Evolutionary conservation across 331 rosid species (phyloP).

Genomic region (Malus hybrid): DNA sequence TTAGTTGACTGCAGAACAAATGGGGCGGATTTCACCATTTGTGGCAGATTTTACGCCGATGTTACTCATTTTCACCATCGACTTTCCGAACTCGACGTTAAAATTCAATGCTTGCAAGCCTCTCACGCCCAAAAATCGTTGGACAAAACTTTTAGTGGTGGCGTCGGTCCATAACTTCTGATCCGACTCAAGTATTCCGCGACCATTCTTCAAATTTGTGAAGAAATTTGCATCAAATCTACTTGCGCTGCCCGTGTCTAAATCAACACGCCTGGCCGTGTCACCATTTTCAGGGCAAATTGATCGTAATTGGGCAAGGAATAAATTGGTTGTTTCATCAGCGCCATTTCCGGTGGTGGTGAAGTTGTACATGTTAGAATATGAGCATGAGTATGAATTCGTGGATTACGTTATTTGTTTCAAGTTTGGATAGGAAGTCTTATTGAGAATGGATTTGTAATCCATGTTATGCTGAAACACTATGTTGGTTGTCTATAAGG

Average conservation of each 20-base stretch:
- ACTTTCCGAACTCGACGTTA: slow-evolving; percentile 42
- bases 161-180: too few species aligned
- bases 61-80: slow-evolving; percentile 78
- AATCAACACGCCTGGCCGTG: slow-evolving; percentile 28
- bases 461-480: too few species aligned
- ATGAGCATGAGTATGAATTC: too few species aligned
- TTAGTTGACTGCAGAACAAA: slow-evolving; percentile 52
- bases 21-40: slow-evolving; percentile 55
- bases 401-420: too few species aligned
- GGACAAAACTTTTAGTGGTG: too few species aligned
- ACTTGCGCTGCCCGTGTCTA: slow-evolving; percentile 32
- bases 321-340: slow-evolving; percentile 41
- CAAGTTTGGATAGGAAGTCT: too few species aligned
- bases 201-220: too few species aligned
- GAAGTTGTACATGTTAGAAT: slow-evolving; percentile 27
- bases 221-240: too few species aligned
- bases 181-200: too few species aligned
- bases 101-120: slow-evolving; percentile 17
- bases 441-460: too few species aligned
- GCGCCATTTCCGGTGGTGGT: slow-evolving; percentile 27
- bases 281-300: slow-evolving; percentile 55
- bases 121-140: too few species aligned
- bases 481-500: too few species aligned
- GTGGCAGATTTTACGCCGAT: slow-evolving; percentile 41
- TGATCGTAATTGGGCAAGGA: slow-evolving; percentile 32